A percentile compares a stretch with the other conserved stretches of the same genome.
These are phyloP conservation scores for Aphanomyces astaci DNA, from an alignment of 352 stramenopile species.

Conservation along the genomic window DNA sequence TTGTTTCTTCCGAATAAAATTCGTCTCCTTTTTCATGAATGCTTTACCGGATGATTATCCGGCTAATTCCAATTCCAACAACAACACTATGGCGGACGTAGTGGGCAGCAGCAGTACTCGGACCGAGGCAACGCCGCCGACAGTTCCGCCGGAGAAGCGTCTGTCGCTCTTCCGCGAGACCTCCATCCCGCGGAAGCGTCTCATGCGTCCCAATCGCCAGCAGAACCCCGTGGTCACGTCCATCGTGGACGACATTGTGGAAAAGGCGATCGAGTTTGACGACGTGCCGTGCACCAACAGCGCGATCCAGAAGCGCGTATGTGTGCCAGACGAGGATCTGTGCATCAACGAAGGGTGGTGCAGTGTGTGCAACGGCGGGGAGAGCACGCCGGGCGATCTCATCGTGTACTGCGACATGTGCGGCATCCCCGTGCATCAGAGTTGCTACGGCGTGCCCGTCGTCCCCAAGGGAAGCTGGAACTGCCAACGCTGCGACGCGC, in stretches of 20 bases:
- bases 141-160: neutral
- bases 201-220: neutral
- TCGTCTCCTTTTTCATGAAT: neutral
- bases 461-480: conserved; percentile 71
- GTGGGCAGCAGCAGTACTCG: neutral
- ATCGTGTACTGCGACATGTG: conserved; percentile 77
- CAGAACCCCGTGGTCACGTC: neutral
- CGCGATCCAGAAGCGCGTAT: neutral
- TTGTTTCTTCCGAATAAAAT: too few species aligned
- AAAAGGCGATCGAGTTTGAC: neutral
- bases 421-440: conserved; percentile 63
- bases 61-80: neutral
- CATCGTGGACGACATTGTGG: conserved; percentile 4
- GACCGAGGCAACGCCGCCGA: neutral
- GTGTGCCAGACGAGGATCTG: conserved; percentile 9
- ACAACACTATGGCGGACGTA: neutral
- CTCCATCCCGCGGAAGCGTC: neutral
- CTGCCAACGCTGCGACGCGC: conserved; percentile 51
- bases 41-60: neutral
- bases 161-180: conserved; percentile 7
- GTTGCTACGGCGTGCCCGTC: conserved; percentile 64
- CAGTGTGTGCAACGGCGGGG: conserved; percentile 51
- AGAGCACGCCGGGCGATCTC: conserved; percentile 57
- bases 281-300: neutral
- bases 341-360: conserved; percentile 42